Base-by-base conservation (phyloP, 208 protist genomes). In the Lotmaria passim region DNA sequence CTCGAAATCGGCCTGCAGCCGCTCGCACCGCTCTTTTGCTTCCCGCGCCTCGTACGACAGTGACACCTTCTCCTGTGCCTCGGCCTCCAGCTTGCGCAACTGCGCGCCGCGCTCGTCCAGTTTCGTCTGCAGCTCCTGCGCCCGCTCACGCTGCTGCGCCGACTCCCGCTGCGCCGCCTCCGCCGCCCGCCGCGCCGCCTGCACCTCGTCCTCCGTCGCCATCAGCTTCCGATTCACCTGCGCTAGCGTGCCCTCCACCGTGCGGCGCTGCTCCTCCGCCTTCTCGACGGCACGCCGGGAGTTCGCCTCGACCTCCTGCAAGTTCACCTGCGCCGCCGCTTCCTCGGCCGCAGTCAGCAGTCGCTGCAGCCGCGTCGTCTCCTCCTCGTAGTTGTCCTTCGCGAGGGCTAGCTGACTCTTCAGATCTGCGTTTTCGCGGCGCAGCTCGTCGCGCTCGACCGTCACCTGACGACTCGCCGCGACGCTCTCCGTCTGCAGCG, bases 381-480 rank as follows among this genome's bases (percentile, higher is more conserved):
- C 85, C 62, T 87, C 85, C 50, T 78, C 86, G 51, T 91, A 78
- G 19, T 43, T 57, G 23, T 76, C 68, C 19, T 65, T 59, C 6
- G 51, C 61, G 30, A 62, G 51, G 2, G 57, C 33, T 19, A 90
- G 70, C 38, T 83, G 64, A 23, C 56, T 60, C 58, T 83, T 75
- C 2, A 84, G 33, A 17, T 84, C 58, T 26, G 75, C 46, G 28
- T 71, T 70, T 12, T 85, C 84, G 41, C 78, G 71, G n/a, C 81
- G 82, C 23, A 85, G 53, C 24, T 78, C 77, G 19, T 89, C 86
- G 10, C 75, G 38, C 46, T 91, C 89, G n/a, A 48, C 53, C 15
- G 66, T 75, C 10, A 78, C 50, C 72, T 83, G 78, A 14, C 70
- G 57, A 1, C 53, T 62, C 10, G 65, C 48, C 12, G 74, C 28